Conservation (phyloP, 108 stramenopile genomes). For the Fragilaria radians region DNA sequence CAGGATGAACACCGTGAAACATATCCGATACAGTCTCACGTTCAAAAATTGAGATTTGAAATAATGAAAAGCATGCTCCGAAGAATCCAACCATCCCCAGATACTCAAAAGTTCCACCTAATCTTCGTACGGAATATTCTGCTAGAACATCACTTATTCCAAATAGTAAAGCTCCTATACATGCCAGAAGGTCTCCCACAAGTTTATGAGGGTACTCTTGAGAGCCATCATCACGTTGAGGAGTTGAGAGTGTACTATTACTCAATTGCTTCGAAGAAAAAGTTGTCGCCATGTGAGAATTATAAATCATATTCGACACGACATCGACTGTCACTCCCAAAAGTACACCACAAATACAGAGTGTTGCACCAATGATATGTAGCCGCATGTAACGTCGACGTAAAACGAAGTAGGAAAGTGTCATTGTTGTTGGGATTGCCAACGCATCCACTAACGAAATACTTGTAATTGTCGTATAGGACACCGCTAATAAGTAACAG, state of each 20-base stretch:
- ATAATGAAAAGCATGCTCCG: conserved; percentile 33
- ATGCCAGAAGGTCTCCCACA: conserved; percentile 1
- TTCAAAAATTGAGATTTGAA: conserved; percentile 39
- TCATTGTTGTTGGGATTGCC: conserved; percentile 80
- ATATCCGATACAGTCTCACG: conserved; percentile 9
- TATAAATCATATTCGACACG: conserved; percentile 36
- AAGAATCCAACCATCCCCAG: conserved; percentile 68
- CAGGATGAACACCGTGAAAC: not conserved
- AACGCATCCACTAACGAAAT: conserved; percentile 80
- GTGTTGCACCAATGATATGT: conserved; percentile 23
- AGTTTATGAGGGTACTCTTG: conserved; percentile 10
- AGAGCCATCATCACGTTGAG: conserved; percentile 10
- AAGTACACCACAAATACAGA: conserved; percentile 56
- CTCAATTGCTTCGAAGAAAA: conserved; percentile 12
- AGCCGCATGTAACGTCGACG: conserved; percentile 31
- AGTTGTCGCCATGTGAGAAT: not conserved
- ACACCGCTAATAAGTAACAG: conserved; percentile 1
- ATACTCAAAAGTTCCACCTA: conserved; percentile 37
- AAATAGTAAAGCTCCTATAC: conserved; percentile 8
- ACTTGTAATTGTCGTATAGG: conserved; percentile 74
- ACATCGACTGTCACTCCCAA: conserved; percentile 57
- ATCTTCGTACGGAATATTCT: conserved; percentile 49
- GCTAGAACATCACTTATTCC: conserved; percentile 56
- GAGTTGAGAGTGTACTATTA: conserved; percentile 1
- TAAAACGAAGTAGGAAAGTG: conserved; percentile 52